Percentiles rank a stretch among this genome's conserved stretches.
These are phyloP conservation scores for Calophaca sinica DNA, from an alignment of 306 rosid genomes.

Conservation along the genomic window DNA sequence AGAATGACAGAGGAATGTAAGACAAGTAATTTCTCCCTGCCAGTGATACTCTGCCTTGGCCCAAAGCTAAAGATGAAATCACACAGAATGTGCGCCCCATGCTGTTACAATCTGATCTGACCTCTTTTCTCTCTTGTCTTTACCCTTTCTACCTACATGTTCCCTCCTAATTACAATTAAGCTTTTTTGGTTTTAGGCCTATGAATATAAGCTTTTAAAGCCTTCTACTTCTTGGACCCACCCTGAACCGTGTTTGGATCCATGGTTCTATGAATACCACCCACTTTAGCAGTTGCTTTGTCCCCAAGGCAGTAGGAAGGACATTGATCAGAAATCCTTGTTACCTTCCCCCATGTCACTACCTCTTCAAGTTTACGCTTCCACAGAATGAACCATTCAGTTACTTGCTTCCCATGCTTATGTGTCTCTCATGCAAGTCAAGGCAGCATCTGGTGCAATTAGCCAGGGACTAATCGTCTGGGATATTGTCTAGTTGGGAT, in stretches of 20 bases:
- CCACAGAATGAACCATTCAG: too few relatives aligned
- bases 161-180: background rate
- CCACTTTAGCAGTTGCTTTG: too few relatives aligned
- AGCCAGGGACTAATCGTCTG: background rate
- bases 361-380: too few relatives aligned
- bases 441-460: background rate
- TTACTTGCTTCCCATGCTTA: too few relatives aligned
- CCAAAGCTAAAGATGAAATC: too few relatives aligned
- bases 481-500: conserved; percentile 1
- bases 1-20: background rate
- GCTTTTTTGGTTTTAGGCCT: background rate
- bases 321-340: too few relatives aligned
- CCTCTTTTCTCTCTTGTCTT: background rate
- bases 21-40: background rate
- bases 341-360: too few relatives aligned
- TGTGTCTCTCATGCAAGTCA: too few relatives aligned
- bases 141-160: background rate
- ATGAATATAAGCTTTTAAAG: background rate
- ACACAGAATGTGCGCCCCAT: too few relatives aligned
- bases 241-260: background rate
- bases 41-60: background rate
- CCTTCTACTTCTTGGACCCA: background rate
- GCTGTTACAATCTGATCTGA: background rate
- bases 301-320: background rate
- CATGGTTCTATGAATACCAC: too few relatives aligned